Evolutionary conservation across 305 asterid genomes (phyloP).

Genomic region (Rubia balearica): DNA sequence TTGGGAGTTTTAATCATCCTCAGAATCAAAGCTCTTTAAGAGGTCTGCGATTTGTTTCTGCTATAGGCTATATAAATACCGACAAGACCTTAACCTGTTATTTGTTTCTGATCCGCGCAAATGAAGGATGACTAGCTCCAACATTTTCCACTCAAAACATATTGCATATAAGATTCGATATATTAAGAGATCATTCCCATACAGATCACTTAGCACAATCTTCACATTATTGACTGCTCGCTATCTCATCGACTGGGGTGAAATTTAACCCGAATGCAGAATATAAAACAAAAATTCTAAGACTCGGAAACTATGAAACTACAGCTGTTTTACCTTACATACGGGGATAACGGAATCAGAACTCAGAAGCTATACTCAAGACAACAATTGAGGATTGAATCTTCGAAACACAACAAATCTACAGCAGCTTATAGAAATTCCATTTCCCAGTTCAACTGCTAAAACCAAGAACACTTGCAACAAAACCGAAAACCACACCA

Average conservation of each 20-base stretch:
- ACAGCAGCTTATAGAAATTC: not conserved
- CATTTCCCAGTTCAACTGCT: not conserved
- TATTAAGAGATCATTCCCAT: not conserved
- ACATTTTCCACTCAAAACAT: not conserved
- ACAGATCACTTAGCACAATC: not conserved
- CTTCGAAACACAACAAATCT: not conserved
- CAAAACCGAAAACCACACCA: not conserved
- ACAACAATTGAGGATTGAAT: not conserved
- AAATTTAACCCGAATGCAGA: not conserved
- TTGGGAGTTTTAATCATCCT: not conserved
- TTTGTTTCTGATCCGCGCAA: conserved; percentile 3
- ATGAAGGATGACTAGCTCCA: not conserved
- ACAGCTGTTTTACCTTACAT: no score
- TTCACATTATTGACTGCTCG: not conserved
- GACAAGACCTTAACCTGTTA: not conserved
- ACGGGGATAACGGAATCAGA: not conserved
- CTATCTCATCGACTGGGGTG: not conserved
- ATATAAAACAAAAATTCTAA: not conserved
- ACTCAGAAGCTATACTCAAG: not conserved
- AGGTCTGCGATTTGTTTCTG: not conserved
- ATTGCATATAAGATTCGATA: not conserved
- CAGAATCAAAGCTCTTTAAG: not conserved
- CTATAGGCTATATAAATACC: not conserved
- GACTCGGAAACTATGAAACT: no score
- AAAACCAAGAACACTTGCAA: not conserved